phyloP scores from a whole-genome alignment of 768 basidiomycete genomes.

The Pleurotus tuber-regium region DNA sequence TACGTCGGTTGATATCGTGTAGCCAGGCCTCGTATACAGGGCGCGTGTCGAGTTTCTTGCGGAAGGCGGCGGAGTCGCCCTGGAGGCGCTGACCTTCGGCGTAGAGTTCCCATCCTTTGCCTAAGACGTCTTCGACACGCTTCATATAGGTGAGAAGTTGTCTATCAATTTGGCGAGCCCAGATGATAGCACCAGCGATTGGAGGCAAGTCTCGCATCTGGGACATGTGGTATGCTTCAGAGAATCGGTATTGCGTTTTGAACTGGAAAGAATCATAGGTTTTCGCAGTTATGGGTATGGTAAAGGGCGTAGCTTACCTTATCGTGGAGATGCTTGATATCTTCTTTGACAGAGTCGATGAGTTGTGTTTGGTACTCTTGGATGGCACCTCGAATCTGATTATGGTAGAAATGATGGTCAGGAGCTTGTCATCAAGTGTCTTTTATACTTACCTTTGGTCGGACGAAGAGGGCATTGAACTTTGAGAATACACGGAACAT shows the following conservation, averaged over 20 bases:
- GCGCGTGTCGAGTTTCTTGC: conserved; percentile 92
- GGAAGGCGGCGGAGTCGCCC: conserved; percentile 86
- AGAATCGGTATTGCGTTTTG: conserved; percentile 94
- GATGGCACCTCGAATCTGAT: conserved; percentile 92
- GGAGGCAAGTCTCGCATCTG: conserved; percentile 98
- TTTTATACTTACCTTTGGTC: conserved; percentile 88
- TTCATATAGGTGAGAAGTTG: conserved; percentile 98
- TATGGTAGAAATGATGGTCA: not conserved
- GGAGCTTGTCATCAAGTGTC: too few species aligned
- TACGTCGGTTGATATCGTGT: conserved; percentile 89
- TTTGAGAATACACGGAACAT: conserved; percentile 99
- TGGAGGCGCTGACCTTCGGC: conserved; percentile 99
- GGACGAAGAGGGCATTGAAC: conserved; percentile 95
- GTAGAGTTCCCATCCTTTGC: conserved; percentile 98
- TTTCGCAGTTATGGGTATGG: not conserved
- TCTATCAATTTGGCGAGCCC: conserved; percentile 98
- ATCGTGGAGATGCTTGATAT: conserved; percentile 92
- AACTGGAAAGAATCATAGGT: conserved; percentile 48
- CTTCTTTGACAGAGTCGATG: conserved; percentile 98
- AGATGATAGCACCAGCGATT: conserved; percentile 97
- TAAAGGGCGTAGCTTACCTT: conserved; percentile 51
- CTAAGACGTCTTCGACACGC: conserved; percentile 96
- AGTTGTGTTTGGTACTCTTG: conserved; percentile 99
- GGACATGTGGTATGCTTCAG: conserved; percentile 96
- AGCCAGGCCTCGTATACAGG: conserved; percentile 97